Evolutionary conservation across 257 asterid species (phyloP).

Genomic region (Solanum rostratum): DNA sequence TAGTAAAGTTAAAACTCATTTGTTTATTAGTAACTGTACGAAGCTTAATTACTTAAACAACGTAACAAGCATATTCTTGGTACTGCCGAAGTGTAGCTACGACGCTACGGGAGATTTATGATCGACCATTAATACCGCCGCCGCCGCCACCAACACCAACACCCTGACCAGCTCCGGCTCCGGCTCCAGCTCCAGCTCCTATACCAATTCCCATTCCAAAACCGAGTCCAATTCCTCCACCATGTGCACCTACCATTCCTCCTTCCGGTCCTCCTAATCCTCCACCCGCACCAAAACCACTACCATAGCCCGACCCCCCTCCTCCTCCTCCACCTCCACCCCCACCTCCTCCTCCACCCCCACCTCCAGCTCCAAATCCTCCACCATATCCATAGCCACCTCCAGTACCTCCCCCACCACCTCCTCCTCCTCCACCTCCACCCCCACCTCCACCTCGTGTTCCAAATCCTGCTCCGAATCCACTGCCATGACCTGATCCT

Average conservation of each 20-base stretch:
- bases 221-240: constrained; percentile 13
- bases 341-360: constrained; percentile 7
- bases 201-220: constrained; percentile 2
- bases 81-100: background rate
- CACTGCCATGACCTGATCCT: constrained; percentile 8
- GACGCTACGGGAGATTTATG: background rate
- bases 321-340: constrained; percentile 15
- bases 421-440: constrained; percentile 4
- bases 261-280: constrained; percentile 2
- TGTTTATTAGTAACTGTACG: background rate
- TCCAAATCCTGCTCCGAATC: constrained; percentile 7
- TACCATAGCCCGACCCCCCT: constrained; percentile 17
- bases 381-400: constrained; percentile 7
- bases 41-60: background rate
- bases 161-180: background rate
- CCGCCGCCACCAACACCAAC: background rate
- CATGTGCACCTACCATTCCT: constrained; percentile 7
- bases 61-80: background rate
- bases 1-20: background rate
- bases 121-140: background rate
- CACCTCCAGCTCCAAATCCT: constrained; percentile 13
- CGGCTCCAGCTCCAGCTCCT: constrained; percentile 11
- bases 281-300: constrained; percentile 10
- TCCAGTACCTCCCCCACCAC: constrained; percentile 6
- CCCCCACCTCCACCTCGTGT: constrained; percentile 10